These are phyloP conservation scores for Epichloe coenophiala DNA, from an alignment of 2,329 filamentous ascomycete species.

Conservation along the genomic window DNA sequence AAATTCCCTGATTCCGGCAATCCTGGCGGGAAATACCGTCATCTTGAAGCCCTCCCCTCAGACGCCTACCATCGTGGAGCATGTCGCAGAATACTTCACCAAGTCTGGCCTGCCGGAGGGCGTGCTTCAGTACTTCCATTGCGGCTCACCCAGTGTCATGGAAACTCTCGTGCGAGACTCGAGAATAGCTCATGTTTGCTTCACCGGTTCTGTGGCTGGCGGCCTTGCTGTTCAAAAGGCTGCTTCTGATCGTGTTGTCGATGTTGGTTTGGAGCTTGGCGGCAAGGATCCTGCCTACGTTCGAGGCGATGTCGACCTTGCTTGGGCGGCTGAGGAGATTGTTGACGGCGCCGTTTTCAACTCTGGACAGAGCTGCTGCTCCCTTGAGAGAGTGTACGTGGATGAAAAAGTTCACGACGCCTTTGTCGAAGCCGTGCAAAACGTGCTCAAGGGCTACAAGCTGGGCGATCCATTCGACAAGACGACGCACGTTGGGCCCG, in stretches of 20 bases:
- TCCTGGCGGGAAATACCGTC: slow-evolving; percentile 79
- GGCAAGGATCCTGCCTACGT: slow-evolving; percentile 94
- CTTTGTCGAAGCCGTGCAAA: slow-evolving; percentile 67
- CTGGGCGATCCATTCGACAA: slow-evolving; percentile 78
- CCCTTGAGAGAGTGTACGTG: slow-evolving; percentile 84
- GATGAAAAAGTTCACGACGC: slow-evolving; percentile 70
- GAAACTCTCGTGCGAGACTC: slow-evolving; percentile 68
- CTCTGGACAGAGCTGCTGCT: slow-evolving; percentile 95
- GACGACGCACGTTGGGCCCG: slow-evolving; percentile 72
- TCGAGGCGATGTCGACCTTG: slow-evolving; percentile 69
- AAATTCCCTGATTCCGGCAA: slow-evolving; percentile 84
- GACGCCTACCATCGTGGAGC: slow-evolving; percentile 84
- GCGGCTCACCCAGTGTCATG: slow-evolving; percentile 62
- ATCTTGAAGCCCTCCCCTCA: slow-evolving; percentile 93
- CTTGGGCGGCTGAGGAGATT: slow-evolving; percentile 87
- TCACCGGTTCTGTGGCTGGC: slow-evolving; percentile 84
- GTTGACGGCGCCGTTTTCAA: slow-evolving; percentile 96
- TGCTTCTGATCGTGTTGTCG: slow-evolving; percentile 70
- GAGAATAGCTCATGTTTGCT: slow-evolving; percentile 70
- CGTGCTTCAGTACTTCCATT: slow-evolving; percentile 87
- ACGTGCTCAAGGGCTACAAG: slow-evolving; percentile 67
- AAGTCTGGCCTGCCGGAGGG: slow-evolving; percentile 71
- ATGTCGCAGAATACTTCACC: slow-evolving; percentile 60
- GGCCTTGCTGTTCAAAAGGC: slow-evolving; percentile 77
- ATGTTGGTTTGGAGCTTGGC: slow-evolving; percentile 80